Conservation (phyloP, 192 early-diverging fungal species). For the Oehlia diaphana region DNA sequence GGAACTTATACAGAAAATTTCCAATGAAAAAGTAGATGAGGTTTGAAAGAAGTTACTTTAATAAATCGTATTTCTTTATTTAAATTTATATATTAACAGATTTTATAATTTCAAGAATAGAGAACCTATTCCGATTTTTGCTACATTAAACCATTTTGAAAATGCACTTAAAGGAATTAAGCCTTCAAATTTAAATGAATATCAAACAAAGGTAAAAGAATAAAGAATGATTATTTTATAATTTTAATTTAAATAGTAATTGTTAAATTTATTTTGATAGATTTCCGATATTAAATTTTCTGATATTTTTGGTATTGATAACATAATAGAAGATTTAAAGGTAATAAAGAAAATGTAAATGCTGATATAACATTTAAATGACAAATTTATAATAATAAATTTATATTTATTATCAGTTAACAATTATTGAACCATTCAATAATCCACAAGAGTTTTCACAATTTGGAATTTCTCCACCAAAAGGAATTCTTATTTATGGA, state of each 20-base stretch:
- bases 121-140: constrained; percentile 20
- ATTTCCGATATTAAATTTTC: constrained; percentile 63
- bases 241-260: no score
- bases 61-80: constrained; percentile 14
- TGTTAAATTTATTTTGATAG: constrained; percentile 31
- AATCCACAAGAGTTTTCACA: constrained; percentile 49
- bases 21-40: constrained; percentile 17
- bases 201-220: constrained; percentile 38
- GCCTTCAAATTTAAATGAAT: constrained; percentile 61
- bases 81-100: background rate
- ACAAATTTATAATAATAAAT: background rate
- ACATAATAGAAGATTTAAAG: constrained; percentile 62
- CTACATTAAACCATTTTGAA: constrained; percentile 42
- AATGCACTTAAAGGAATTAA: constrained; percentile 43
- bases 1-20: constrained; percentile 37
- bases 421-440: constrained; percentile 58
- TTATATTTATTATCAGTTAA: constrained; percentile 34
- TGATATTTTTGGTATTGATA: constrained; percentile 78
- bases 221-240: no score
- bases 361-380: no score
- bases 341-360: constrained; percentile 34
- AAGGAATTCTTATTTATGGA: constrained; percentile 83
- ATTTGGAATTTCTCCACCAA: constrained; percentile 70
- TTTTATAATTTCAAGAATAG: background rate
- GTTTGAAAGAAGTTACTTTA: constrained; percentile 23